Conservation (phyloP, 345 rosid species). For the Cardamine occulta region DNA sequence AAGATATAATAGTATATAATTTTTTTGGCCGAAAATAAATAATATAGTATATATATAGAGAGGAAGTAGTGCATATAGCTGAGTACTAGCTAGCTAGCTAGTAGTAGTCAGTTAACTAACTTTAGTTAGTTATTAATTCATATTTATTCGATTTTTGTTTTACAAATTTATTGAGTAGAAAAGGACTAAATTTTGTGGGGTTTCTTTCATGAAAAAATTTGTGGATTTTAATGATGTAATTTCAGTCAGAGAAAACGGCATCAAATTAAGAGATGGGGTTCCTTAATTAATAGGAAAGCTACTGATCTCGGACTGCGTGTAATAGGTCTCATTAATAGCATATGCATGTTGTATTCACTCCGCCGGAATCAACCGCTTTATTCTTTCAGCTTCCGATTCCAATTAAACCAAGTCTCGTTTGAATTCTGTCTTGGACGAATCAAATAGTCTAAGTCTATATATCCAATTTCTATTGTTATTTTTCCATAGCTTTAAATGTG, state of each 20-base stretch:
- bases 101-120: conserved; percentile 12
- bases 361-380: conserved; percentile 31
- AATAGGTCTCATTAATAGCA: conserved; percentile 45
- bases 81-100: conserved; percentile 27
- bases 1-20: not conserved
- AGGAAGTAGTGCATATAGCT: conserved; percentile 15
- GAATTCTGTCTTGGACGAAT: conserved; percentile 32
- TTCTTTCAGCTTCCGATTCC: conserved; percentile 14
- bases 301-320: conserved; percentile 46
- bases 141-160: not conserved
- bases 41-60: not conserved
- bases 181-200: not conserved
- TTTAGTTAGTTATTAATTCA: not conserved
- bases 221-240: conserved; percentile 31
- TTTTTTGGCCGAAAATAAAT: no score
- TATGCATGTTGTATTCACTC: conserved; percentile 39
- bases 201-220: not conserved
- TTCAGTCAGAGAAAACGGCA: conserved; percentile 34
- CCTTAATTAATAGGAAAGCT: conserved; percentile 43
- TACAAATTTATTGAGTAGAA: not conserved
- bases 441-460: not conserved
- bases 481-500: conserved; percentile 24
- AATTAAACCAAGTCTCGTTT: conserved; percentile 18
- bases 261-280: conserved; percentile 34
- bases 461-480: not conserved